Conservation (phyloP, 495 filamentous ascomycete species). For the Daldinia decipiens region DNA sequence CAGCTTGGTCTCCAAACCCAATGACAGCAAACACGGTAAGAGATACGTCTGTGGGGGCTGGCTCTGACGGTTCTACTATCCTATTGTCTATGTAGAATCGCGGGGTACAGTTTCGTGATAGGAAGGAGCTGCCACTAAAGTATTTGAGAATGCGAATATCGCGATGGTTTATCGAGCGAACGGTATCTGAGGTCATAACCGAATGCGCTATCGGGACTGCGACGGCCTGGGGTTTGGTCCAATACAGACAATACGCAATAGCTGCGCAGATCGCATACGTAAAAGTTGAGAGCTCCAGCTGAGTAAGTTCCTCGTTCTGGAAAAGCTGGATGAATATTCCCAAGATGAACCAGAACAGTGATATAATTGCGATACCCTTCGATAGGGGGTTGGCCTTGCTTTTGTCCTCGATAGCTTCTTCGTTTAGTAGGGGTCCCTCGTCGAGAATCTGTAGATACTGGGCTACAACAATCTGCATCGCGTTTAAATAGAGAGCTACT, state of each 20-base stretch:
- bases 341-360: background rate
- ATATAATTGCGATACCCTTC: background rate
- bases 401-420: background rate
- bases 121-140: background rate
- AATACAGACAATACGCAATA: slow-evolving; percentile 1
- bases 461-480: background rate
- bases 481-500: background rate
- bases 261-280: background rate
- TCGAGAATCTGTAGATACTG: background rate
- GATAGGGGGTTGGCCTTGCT: slow-evolving; percentile 1
- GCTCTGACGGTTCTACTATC: background rate
- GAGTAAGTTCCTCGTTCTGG: background rate
- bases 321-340: background rate
- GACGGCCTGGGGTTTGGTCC: slow-evolving; percentile 6
- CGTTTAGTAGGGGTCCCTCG: background rate
- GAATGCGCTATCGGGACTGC: background rate
- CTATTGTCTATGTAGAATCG: background rate
- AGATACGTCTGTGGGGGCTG: background rate
- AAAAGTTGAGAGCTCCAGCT: slow-evolving; percentile 3
- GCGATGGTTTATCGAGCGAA: background rate
- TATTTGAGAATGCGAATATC: background rate
- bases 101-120: background rate
- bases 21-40: background rate
- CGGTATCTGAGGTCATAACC: background rate
- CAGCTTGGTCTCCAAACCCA: background rate